Evolutionary conservation across 305 asterid genomes (phyloP), one percentile per base, ranked within the genome.

Genomic region (Fraxinus sp.): DNA sequence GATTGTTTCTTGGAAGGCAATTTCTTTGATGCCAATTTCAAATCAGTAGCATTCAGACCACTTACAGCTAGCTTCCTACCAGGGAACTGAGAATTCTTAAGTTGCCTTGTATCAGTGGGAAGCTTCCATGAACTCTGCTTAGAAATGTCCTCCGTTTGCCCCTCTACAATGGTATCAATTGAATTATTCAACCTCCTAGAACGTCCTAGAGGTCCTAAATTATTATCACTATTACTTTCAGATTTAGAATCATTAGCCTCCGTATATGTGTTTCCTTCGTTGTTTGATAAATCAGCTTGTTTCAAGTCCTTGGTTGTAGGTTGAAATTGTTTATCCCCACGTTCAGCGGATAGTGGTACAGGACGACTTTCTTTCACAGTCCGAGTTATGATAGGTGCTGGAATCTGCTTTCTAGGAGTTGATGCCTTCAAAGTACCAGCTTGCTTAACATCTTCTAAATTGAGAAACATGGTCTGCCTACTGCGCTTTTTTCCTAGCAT

Each of bases 401-500:
- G 98, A 87, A 95, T 97, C 86, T 93, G 98, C 85, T 97, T 91
- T 84, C 91, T 91, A 64, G 98, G 97, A 80, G 97, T 90, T 79
- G 97, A 83, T 86, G 92, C 90, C 91, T 95, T 97, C 68, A 88
- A 62, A 41, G 89, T 86, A 62, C 97, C 97, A 81, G 79, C 97
- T 90, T 94, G 98, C 87, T 95, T 94, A 79, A 94, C 92, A 88
- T 97, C 99, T 81, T 97, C 98, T 87, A 93, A 88, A 86, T 97
- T 92, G 84, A 95, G 92, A 86, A 95, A 91, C 98, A 97, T 92
- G 78, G 99, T 97, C 92, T 90, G 95, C 90, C 99, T 90, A 87
- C 91, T 93, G 30, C 98, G 97, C 87, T 93, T 95, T 83, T 97
- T 97, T 80, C 99, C 99, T 73, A 97, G 92, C 98, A 93, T 94